A percentile compares a stretch with the other conserved stretches of the same genome.
phyloP scores from a whole-genome alignment of 2,329 filamentous ascomycete genomes.

The Penicillium sp. region DNA sequence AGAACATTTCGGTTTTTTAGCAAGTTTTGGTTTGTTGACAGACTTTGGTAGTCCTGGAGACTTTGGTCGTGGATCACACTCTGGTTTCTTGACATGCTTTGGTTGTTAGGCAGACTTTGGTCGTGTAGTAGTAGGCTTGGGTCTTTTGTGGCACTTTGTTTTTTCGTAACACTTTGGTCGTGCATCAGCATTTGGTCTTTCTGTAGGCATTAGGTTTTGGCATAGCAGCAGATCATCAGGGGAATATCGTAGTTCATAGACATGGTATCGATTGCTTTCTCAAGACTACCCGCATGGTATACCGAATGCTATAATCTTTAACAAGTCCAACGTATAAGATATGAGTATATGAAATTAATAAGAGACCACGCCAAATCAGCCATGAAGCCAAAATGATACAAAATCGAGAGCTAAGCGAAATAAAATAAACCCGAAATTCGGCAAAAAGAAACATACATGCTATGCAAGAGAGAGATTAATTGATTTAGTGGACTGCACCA shows the following conservation, averaged over 20 bases:
- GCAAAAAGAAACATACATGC: not conserved
- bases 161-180: no score
- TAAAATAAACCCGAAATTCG: not conserved
- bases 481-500: conserved; percentile 33
- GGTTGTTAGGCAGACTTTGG: not conserved
- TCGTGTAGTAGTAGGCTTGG: no score
- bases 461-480: conserved; percentile 16
- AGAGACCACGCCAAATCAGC: not conserved
- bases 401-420: not conserved
- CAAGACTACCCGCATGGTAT: not conserved
- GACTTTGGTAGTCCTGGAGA: no score
- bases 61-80: no score
- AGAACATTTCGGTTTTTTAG: no score
- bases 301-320: not conserved
- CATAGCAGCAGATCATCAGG: not conserved
- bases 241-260: not conserved
- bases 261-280: not conserved
- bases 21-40: no score
- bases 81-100: no score
- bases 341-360: not conserved
- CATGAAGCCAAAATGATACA: not conserved
- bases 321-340: not conserved
- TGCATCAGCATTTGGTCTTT: not conserved
- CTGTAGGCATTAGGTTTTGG: not conserved
- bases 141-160: no score